Conservation (phyloP, 331 rosid genomes). For the Pyracantha coccinea region DNA sequence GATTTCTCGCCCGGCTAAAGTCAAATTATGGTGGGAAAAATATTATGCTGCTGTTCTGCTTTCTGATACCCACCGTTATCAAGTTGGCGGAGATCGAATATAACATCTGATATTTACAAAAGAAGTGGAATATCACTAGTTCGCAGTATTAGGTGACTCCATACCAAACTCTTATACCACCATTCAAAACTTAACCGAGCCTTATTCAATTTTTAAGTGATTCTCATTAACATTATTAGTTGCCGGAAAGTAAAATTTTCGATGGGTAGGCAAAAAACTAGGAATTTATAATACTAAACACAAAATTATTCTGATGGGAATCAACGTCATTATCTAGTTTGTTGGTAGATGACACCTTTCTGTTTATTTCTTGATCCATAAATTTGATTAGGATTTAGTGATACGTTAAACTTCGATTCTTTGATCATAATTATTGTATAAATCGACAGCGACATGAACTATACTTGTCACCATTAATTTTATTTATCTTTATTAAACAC, state of each 20-base stretch:
- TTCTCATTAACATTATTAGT: no score
- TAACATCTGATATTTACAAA: no score
- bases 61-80: no score
- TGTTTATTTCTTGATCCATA: neutral
- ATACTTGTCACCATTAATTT: no score
- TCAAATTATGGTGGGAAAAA: neutral
- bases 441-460: neutral
- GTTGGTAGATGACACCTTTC: neutral
- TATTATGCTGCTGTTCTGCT: no score
- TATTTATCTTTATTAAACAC: neutral
- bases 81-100: no score
- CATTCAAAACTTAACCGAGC: neutral
- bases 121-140: accelerated
- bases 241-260: no score
- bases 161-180: neutral
- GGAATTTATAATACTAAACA: no score
- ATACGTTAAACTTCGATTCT: neutral
- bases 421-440: no score
- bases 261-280: neutral
- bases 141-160: accelerated
- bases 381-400: neutral
- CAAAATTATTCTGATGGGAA: neutral
- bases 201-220: no score
- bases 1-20: no score
- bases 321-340: neutral